phyloP scores from a whole-genome alignment of 164 flowering plant species.

The Aristolochia californica region DNA sequence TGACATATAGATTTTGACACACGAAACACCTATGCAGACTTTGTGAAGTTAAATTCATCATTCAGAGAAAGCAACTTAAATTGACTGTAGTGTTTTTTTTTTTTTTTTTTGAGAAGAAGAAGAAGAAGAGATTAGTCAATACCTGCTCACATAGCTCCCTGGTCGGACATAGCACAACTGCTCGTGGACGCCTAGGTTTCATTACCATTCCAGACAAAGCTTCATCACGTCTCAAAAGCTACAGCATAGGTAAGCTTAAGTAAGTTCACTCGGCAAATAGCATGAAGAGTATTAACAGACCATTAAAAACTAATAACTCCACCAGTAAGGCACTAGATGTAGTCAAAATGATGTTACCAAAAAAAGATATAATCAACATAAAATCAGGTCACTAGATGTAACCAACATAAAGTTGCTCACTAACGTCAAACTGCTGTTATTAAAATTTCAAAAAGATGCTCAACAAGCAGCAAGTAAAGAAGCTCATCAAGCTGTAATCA shows the following conservation, averaged over 20 bases:
- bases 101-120: background rate
- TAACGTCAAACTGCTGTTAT: too few species aligned
- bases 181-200: slow-evolving; percentile 95
- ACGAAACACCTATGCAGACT: slow-evolving; percentile 62
- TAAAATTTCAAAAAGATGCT: too few species aligned
- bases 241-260: slow-evolving; percentile 5
- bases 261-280: background rate
- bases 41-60: background rate
- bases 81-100: background rate
- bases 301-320: too few species aligned
- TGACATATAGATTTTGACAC: slow-evolving; percentile 89
- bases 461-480: too few species aligned
- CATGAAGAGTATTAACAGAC: too few species aligned
- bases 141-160: slow-evolving; percentile 98
- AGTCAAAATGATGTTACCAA: too few species aligned
- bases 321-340: too few species aligned
- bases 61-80: background rate
- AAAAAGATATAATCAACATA: too few species aligned
- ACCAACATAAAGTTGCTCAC: too few species aligned
- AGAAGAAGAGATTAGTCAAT: slow-evolving; percentile 3
- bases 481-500: too few species aligned
- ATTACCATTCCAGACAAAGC: slow-evolving; percentile 48
- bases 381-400: too few species aligned
- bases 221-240: slow-evolving; percentile 84
- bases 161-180: slow-evolving; percentile 88